A percentile compares a stretch with the other conserved stretches of the same genome.
Evolutionary conservation across 495 filamentous ascomycete species (phyloP).

Genomic region (Xylaria acuta): DNA sequence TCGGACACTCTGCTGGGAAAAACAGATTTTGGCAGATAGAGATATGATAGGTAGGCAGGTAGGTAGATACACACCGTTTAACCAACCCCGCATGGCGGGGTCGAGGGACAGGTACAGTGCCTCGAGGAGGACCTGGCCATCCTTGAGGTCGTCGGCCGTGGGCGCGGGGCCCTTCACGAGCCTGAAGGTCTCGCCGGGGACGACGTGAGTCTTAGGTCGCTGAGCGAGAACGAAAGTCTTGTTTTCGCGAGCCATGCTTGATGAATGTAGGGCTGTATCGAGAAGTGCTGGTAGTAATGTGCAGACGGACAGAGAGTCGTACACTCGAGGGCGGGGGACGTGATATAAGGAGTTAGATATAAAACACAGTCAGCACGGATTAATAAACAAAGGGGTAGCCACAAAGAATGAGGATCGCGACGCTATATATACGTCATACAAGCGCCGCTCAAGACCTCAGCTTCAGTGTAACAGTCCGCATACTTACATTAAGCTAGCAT

Average conservation of each 20-base stretch:
- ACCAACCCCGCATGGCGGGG: conserved; percentile 82
- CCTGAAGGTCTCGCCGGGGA: conserved; percentile 60
- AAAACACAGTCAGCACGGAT: neutral
- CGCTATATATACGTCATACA: conserved; percentile 26
- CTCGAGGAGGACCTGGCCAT: conserved; percentile 70
- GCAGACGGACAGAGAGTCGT: neutral
- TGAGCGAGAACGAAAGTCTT: conserved; percentile 57
- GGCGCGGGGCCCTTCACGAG: conserved; percentile 55
- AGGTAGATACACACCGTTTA: conserved; percentile 47
- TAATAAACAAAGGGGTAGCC: neutral
- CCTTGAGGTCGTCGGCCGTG: conserved; percentile 52
- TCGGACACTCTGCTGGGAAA: neutral
- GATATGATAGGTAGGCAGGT: neutral
- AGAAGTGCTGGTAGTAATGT: neutral
- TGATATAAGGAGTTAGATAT: neutral
- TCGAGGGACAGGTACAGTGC: conserved; percentile 76
- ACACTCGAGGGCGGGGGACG: neutral
- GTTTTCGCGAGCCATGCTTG: conserved; percentile 48
- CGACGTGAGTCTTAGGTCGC: conserved; percentile 52
- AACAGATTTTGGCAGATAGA: neutral
- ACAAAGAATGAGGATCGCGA: neutral
- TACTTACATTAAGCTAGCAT: no score
- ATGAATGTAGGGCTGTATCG: neutral
- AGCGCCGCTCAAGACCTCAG: neutral
- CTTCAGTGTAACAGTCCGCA: neutral